Base-by-base conservation (phyloP, 2,329 filamentous ascomycete genomes). In the Xylariaceae sp. region DNA sequence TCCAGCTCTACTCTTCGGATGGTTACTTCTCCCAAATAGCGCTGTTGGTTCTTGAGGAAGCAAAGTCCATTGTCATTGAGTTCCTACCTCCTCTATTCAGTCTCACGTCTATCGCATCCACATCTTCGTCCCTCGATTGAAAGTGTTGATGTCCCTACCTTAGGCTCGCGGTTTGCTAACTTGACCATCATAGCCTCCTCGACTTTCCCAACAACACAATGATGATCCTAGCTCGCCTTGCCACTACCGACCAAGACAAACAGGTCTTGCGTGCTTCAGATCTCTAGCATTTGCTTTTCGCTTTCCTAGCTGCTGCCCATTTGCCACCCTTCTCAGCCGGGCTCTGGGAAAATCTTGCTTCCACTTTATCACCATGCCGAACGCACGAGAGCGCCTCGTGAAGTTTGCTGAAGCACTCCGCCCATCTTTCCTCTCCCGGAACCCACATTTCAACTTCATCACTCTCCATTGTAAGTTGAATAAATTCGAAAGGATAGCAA, bases 361-460 rank as follows among this genome's bases (percentile, higher is more conserved):
- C n/a, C 39, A 36, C 19, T 43, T 27, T 44, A 17, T 43, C 48
- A 55, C 68, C 66, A 65, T 74, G 51, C 59, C 66, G 51, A 55
- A 57, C 51, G 48, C 60, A 51, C 64, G 64, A 52, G 62, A 64
- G 55, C 66, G 54, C 42, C 30, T 71, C 39, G 69, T 70, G 70
- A 65, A 63, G 35, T 71, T 77, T 59, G 49, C 81, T 53, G 72
- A 70, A 66, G 66, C 72, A 50, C 61, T 80, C 54, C 80, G 78
- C 62, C 81, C 80, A 3, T 72, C 78, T 14, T 82, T 85, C 54
- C 59, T 82, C 27, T 76, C 77, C 46, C 81, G 76, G 62, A 76
- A 79, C 59, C 85, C 83, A 14, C 81, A 84, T 58, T 86, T 91
- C 69, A 90, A 89, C 71, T 95, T 92, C 66, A 90, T 94, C 53